Evolutionary conservation across 2,329 filamentous ascomycete genomes (phyloP), one percentile per base, ranked within the genome.

Genomic region (Corniculantispora saksenae): DNA sequence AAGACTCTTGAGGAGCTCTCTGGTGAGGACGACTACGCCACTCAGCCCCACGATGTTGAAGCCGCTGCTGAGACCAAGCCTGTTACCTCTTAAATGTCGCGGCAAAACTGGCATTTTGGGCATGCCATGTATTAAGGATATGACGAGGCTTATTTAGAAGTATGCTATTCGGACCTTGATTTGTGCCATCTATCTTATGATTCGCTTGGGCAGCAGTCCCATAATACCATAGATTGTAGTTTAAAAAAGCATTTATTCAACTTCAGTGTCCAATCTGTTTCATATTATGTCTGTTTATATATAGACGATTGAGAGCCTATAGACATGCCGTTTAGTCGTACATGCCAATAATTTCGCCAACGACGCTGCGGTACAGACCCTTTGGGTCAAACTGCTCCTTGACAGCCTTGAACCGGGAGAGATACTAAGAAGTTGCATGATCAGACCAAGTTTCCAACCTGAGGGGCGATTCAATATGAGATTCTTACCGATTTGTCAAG

Each of bases 1-100:
- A 89, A 89, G 82, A 91, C 90, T 1, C 83, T 94, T 38, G 91
- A 91, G 75, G 83, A 88, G 75, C 80, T 91, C 13, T 72, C 70
- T 10, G 75, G 75, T 29, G 76, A 78, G 68, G 74, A 66, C n/a
- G 66, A 66, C 40, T 67, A 72, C 45, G 64, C 64, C 23, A 29
- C 12, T 8, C 56, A 48, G 21, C 15, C 54, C 9, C 45, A 25
- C 8, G 61, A 64, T 53, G 8, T 58, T 10, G 61, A 64, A 47
- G 54, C 35, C 19, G 19, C 27, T 3, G 29, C 29, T 23, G 61
- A 63, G 43, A 40, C 6, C 38, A 63, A 63, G 29, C 38, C 61
- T 19, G 53, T 23, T 21, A 56, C 51, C 6, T 40, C 9, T 29
- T 63, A 50, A 27, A 50, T 19, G 3, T 55, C 19, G 12, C 13